Conservation (phyloP, 345 rosid genomes). For the Brassica carinata region DNA sequence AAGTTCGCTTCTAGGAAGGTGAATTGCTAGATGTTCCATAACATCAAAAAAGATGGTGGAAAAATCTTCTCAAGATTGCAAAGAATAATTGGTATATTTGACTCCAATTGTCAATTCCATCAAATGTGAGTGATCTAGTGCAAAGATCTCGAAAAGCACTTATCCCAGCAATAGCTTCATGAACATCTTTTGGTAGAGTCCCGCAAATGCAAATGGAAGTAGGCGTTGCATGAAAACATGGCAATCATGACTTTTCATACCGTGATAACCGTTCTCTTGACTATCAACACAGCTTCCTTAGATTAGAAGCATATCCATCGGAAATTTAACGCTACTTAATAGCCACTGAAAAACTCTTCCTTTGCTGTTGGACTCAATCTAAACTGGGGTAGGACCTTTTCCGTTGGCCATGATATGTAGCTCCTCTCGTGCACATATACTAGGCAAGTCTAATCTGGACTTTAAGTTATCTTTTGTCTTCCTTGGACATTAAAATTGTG, state of each 20-base stretch:
- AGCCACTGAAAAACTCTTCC: not conserved
- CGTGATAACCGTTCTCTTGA: not conserved
- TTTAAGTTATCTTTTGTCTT: not conserved
- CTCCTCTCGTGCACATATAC: not conserved
- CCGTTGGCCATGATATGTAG: too few species aligned
- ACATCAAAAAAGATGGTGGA: not conserved
- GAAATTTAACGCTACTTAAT: not conserved
- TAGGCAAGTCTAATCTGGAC: not conserved
- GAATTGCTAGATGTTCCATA: not conserved
- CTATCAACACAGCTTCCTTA: not conserved
- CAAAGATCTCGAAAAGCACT: not conserved
- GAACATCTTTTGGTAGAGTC: not conserved
- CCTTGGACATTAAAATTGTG: not conserved
- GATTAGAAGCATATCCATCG: not conserved
- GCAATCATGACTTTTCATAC: not conserved
- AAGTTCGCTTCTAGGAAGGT: not conserved
- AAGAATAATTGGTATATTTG: not conserved
- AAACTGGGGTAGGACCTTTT: not conserved
- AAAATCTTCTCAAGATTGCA: not conserved
- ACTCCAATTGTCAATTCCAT: not conserved
- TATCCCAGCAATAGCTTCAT: not conserved
- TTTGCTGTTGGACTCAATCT: not conserved
- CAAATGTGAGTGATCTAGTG: not conserved
- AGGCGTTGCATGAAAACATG: too few species aligned
- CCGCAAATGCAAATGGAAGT: too few species aligned